phyloP scores from a whole-genome alignment of 1,284 basidiomycete species.

The Rhodofomes roseus region DNA sequence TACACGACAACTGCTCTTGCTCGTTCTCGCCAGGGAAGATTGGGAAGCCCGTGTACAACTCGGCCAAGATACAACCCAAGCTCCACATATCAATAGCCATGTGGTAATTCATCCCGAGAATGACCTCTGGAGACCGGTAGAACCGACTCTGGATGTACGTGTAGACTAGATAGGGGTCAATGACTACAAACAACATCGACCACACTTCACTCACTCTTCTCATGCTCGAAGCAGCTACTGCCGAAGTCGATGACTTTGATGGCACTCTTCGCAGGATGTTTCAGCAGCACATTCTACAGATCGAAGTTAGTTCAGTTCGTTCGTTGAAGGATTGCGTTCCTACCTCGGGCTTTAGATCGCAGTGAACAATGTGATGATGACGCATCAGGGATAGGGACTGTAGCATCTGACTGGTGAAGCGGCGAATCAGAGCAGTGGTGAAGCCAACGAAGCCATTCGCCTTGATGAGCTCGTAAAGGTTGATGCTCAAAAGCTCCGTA shows the following conservation, averaged over 20 bases:
- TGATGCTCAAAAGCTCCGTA: constrained; percentile 97
- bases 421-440: constrained; percentile 89
- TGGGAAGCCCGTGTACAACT: constrained; percentile 98
- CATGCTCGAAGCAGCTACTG: constrained; percentile 96
- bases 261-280: constrained; percentile 92
- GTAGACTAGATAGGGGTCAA: constrained; percentile 61
- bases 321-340: constrained; percentile 17
- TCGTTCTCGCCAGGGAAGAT: constrained; percentile 99
- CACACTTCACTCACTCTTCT: constrained; percentile 77
- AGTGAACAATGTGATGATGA: constrained; percentile 98
- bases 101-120: constrained; percentile 90
- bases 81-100: constrained; percentile 99
- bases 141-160: constrained; percentile 97
- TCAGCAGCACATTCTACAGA: constrained; percentile 85
- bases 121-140: constrained; percentile 95
- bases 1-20: constrained; percentile 97
- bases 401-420: constrained; percentile 96
- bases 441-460: constrained; percentile 98
- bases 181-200: constrained; percentile 15
- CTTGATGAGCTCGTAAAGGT: constrained; percentile 99
- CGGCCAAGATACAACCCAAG: constrained; percentile 95
- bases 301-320: constrained; percentile 1
- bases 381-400: constrained; percentile 90
- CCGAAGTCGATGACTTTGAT: constrained; percentile 99
- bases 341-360: constrained; percentile 98